Evolutionary conservation across 768 basidiomycete species (phyloP).

Genomic region (Lyophyllum decastes): DNA sequence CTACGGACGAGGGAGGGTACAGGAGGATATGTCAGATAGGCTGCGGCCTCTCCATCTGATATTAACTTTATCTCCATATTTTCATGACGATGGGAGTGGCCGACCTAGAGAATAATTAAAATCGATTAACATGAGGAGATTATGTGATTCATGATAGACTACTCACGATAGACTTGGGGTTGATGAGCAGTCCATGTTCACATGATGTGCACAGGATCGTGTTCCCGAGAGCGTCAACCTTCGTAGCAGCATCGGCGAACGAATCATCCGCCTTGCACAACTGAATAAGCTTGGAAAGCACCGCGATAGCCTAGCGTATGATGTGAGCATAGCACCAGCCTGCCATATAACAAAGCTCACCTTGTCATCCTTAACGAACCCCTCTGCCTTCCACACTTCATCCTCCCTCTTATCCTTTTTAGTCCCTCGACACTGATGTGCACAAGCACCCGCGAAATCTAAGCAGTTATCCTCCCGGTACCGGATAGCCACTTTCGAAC

Average conservation of each 20-base stretch:
- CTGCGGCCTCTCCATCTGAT: conserved; percentile 16
- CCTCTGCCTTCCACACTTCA: conserved; percentile 46
- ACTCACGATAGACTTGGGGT: conserved; percentile 47
- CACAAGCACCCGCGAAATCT: conserved; percentile 59
- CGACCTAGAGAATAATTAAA: conserved; percentile 40
- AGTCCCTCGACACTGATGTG: conserved; percentile 51
- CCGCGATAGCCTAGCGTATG: conserved; percentile 45
- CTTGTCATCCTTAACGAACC: conserved; percentile 63
- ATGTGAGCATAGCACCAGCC: background rate
- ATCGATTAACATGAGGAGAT: background rate
- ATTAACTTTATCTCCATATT: conserved; percentile 43
- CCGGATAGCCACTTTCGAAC: conserved; percentile 35
- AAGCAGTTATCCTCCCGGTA: conserved; percentile 46
- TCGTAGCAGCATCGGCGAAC: conserved; percentile 21
- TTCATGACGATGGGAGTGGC: conserved; percentile 67
- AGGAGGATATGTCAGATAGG: conserved; percentile 20
- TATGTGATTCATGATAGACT: conserved; percentile 42
- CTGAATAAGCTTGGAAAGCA: conserved; percentile 38
- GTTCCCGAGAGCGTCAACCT: conserved; percentile 24
- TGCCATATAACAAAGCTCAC: conserved; percentile 28
- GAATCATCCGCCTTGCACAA: conserved; percentile 28
- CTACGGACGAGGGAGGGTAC: conserved; percentile 12
- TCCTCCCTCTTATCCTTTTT: conserved; percentile 26
- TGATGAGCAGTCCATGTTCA: conserved; percentile 47
- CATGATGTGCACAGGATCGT: conserved; percentile 53